Evolutionary conservation across 2,329 filamentous ascomycete species (phyloP).

Genomic region (Xylaria hypoxylon): DNA sequence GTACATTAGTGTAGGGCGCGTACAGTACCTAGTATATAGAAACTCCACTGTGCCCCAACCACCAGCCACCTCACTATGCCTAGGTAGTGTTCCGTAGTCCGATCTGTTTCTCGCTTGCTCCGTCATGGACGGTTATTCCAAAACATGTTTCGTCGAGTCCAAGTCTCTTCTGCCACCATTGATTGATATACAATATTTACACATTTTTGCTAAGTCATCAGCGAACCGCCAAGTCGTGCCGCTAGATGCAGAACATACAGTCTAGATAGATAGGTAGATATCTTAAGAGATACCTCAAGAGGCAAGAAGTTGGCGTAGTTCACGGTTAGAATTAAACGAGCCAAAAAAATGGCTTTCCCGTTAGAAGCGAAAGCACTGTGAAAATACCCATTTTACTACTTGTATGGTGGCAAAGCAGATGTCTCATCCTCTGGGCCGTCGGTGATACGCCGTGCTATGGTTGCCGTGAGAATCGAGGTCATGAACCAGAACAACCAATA

Average conservation of each 20-base stretch:
- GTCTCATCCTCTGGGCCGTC: not conserved
- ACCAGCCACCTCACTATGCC: constrained; percentile 28
- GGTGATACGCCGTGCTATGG: not conserved
- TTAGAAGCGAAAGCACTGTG: not conserved
- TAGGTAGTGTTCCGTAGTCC: too few species aligned
- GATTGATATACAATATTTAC: constrained; percentile 3
- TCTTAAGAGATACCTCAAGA: not conserved
- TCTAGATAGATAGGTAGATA: too few species aligned
- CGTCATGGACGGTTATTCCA: too few species aligned
- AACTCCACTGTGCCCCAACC: constrained; percentile 1
- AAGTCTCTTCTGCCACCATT: not conserved
- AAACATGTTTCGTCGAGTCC: not conserved
- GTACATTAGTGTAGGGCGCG: too few species aligned
- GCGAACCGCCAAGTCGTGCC: not conserved
- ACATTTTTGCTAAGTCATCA: constrained; percentile 1
- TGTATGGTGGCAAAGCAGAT: constrained; percentile 12
- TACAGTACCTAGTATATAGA: too few species aligned
- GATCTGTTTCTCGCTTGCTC: too few species aligned
- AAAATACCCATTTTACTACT: constrained; percentile 9
- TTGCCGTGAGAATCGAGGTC: constrained; percentile 11
- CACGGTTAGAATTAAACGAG: not conserved
- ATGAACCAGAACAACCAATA: constrained; percentile 6
- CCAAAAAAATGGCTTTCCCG: not conserved
- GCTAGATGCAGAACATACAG: constrained; percentile 5
- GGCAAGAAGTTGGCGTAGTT: not conserved